These are phyloP conservation scores for Talaromyces marneffei DNA, from an alignment of 2,329 filamentous ascomycete species.

Conservation along the genomic window DNA sequence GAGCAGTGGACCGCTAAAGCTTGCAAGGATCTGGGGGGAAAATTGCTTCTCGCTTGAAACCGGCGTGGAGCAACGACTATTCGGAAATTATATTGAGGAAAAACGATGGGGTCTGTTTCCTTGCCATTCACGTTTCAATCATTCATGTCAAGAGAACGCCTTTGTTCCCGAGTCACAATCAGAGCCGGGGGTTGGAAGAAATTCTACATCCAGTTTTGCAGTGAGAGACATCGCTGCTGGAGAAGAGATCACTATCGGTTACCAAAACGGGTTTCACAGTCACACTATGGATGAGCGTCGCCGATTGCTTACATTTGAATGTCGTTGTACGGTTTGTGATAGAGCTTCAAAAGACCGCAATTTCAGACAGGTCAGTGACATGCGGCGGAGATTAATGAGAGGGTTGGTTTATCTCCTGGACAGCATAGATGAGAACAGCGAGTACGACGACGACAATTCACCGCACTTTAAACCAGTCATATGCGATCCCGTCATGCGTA, in stretches of 20 bases:
- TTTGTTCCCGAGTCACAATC: not conserved
- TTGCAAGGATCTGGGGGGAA: not conserved
- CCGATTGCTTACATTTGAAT: constrained; percentile 9
- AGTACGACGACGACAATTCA: not conserved
- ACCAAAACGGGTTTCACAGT: constrained; percentile 5
- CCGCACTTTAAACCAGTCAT: constrained; percentile 9
- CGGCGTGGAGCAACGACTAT: not conserved
- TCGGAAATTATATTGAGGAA: not conserved
- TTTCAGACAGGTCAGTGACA: constrained; percentile 13
- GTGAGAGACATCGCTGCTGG: constrained; percentile 4
- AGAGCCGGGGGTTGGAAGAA: not conserved
- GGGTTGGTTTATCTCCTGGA: not conserved
- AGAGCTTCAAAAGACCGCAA: not conserved
- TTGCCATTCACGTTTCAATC: constrained; percentile 9
- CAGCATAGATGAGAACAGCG: not conserved
- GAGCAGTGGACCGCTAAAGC: not conserved
- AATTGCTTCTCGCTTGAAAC: not conserved
- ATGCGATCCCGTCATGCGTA: constrained; percentile 6
- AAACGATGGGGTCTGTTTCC: not conserved
- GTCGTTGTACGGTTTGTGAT: constrained; percentile 13
- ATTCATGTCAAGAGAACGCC: constrained; percentile 4
- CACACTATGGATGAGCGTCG: constrained; percentile 8
- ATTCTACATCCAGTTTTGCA: not conserved
- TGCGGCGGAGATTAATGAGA: not conserved
- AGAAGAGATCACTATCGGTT: constrained; percentile 8